Percentiles rank a stretch among this genome's conserved stretches.
These are phyloP conservation scores for Senecio squalidus DNA, from an alignment of 140 eudicot genomes.

Conservation along the genomic window DNA sequence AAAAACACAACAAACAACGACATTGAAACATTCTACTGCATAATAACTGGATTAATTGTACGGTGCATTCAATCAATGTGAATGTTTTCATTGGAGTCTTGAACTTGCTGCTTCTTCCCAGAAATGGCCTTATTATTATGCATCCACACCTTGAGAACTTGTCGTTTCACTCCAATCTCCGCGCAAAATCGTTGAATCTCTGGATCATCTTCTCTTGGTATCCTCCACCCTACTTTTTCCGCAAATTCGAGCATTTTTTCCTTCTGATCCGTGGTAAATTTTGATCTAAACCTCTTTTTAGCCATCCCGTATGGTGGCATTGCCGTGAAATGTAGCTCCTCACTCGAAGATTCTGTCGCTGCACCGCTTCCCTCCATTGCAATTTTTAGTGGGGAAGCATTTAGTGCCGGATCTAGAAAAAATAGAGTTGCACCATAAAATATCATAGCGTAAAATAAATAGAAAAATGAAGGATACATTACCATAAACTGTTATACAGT, in stretches of 20 bases:
- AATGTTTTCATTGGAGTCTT: constrained; percentile 34
- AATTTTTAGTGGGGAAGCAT: constrained; percentile 43
- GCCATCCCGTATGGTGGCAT: constrained; percentile 38
- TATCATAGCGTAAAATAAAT: background rate
- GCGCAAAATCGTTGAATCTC: constrained; percentile 75
- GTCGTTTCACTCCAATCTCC: constrained; percentile 77
- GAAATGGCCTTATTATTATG: constrained; percentile 73
- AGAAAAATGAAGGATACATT: background rate
- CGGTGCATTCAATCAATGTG: constrained; percentile 25
- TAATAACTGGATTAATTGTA: constrained; percentile 8
- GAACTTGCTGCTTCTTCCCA: constrained; percentile 45
- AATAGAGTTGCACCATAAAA: background rate
- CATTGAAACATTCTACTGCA: constrained; percentile 23
- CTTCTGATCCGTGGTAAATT: constrained; percentile 74
- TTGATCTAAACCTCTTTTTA: constrained; percentile 67
- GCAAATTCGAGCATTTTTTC: constrained; percentile 83
- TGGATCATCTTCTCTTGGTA: constrained; percentile 78
- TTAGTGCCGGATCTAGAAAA: constrained; percentile 4
- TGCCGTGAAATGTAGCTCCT: constrained; percentile 53
- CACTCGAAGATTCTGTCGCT: constrained; percentile 72
- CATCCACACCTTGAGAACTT: constrained; percentile 94
- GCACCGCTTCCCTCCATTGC: constrained; percentile 39
- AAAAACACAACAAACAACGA: background rate
- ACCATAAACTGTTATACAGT: no score
- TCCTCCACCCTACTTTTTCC: constrained; percentile 84